These are phyloP conservation scores for Syzygium aqueum DNA, from an alignment of 345 rosid species.

Conservation along the genomic window DNA sequence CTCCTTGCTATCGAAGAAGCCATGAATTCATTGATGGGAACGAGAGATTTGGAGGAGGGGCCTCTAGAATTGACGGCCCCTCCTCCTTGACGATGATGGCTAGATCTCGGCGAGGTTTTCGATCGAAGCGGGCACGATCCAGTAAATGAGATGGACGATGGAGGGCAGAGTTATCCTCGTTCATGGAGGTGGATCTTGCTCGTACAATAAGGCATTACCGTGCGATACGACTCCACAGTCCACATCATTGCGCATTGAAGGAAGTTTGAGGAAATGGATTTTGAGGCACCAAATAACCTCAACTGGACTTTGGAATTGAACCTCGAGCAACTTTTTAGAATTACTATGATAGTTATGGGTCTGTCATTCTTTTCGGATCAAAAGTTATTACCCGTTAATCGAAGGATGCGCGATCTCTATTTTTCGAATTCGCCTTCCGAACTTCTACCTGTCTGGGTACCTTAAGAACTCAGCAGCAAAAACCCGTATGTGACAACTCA, in stretches of 20 bases:
- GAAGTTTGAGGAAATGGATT: background rate
- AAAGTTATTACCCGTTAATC: background rate
- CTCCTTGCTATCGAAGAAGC: background rate
- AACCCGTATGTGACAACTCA: background rate
- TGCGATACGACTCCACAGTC: background rate
- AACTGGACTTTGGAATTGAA: background rate
- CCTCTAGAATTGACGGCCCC: background rate
- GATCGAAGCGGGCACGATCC: background rate
- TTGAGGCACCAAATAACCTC: background rate
- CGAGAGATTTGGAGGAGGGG: background rate
- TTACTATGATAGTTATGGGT: background rate
- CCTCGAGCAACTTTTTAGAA: background rate
- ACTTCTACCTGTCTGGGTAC: background rate
- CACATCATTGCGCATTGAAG: background rate
- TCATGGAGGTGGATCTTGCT: background rate
- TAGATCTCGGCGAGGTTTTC: background rate
- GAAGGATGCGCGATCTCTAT: background rate
- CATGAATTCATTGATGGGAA: background rate
- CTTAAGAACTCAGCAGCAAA: background rate
- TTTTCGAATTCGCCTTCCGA: background rate
- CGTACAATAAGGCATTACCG: background rate
- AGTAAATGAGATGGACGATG: background rate
- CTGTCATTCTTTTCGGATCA: background rate
- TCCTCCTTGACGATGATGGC: background rate
- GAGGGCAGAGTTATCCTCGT: background rate